A percentile compares a stretch with the other conserved stretches of the same genome.
These are phyloP conservation scores for Dactylonectria macrodidyma DNA, from an alignment of 2,329 filamentous ascomycete genomes.

Conservation along the genomic window DNA sequence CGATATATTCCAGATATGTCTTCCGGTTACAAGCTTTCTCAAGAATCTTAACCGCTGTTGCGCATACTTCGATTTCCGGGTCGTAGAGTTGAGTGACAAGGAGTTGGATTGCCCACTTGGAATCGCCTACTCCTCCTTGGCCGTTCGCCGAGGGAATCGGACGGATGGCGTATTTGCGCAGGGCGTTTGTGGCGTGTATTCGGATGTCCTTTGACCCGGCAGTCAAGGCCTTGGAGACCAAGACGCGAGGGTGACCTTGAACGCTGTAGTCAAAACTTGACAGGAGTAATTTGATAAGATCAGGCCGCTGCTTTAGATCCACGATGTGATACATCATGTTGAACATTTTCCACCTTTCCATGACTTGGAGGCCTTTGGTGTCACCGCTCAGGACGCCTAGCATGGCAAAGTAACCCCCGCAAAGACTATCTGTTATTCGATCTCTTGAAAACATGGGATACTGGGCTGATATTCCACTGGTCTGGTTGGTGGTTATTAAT, in stretches of 20 bases:
- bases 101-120: constrained; percentile 95
- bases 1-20: constrained; percentile 92
- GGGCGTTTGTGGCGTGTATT: constrained; percentile 88
- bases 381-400: constrained; percentile 90
- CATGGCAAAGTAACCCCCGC: constrained; percentile 94
- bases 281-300: constrained; percentile 89
- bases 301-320: constrained; percentile 90
- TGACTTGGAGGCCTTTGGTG: constrained; percentile 85
- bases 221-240: constrained; percentile 94
- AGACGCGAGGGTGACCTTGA: constrained; percentile 89
- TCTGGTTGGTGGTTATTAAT: constrained; percentile 57
- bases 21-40: constrained; percentile 98
- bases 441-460: constrained; percentile 91
- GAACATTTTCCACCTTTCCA: constrained; percentile 97
- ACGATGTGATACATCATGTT: constrained; percentile 99
- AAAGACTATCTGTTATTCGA: constrained; percentile 87
- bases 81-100: constrained; percentile 99
- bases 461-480: constrained; percentile 82
- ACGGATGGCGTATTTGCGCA: constrained; percentile 86
- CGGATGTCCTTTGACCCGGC: constrained; percentile 92
- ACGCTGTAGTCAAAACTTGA: constrained; percentile 94
- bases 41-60: constrained; percentile 95
- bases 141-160: constrained; percentile 56
- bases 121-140: constrained; percentile 69
- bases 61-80: constrained; percentile 95